Percentiles rank a stretch among this genome's conserved stretches.
phyloP scores from a whole-genome alignment of 2,329 filamentous ascomycete genomes.

The Nannizziopsis barbatae region DNA sequence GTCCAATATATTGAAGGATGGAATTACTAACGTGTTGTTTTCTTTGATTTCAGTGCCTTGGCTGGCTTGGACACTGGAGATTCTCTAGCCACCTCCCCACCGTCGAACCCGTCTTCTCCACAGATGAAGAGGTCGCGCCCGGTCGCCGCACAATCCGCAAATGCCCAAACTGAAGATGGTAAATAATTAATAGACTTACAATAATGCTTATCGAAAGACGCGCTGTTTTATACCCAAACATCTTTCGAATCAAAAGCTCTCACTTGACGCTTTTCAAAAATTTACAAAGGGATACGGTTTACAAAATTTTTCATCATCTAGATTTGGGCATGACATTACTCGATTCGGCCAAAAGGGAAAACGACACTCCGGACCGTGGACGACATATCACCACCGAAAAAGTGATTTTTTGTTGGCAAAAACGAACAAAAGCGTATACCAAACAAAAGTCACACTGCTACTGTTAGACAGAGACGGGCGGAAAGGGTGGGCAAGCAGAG shows the following conservation, averaged over 20 bases:
- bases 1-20: conserved; percentile 9
- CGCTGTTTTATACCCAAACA: neutral
- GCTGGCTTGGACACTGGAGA: conserved; percentile 38
- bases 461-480: conserved; percentile 1
- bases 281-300: neutral
- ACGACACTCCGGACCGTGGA: neutral
- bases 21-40: conserved; percentile 12
- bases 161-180: conserved; percentile 8
- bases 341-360: neutral
- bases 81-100: conserved; percentile 39
- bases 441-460: neutral
- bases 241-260: neutral
- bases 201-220: neutral
- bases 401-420: conserved; percentile 8
- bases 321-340: conserved; percentile 9
- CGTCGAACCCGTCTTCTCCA: conserved; percentile 37
- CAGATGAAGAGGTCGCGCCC: conserved; percentile 38
- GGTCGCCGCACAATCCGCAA: conserved; percentile 28
- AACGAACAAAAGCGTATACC: conserved; percentile 2
- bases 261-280: neutral
- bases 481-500: conserved; percentile 5
- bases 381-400: neutral
- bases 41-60: conserved; percentile 31
- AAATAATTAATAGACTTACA: neutral
- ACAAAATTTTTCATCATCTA: conserved; percentile 7